Conservation (phyloP, 306 rosid species). For the Acacia crassicarpa region DNA sequence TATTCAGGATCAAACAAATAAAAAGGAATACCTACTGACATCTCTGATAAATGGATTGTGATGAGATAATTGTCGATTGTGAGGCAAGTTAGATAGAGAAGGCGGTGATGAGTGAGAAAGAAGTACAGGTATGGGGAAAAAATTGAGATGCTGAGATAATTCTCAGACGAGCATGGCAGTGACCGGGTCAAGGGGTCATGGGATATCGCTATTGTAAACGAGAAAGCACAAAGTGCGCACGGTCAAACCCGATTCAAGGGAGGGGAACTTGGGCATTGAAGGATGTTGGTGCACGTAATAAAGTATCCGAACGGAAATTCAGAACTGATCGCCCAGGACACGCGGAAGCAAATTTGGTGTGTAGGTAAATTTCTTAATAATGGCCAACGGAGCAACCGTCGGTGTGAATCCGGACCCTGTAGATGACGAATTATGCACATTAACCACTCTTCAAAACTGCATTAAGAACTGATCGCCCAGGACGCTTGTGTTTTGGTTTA, state of each 20-base stretch:
- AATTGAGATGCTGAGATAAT: not conserved
- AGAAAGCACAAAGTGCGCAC: not conserved
- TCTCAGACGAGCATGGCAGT: not conserved
- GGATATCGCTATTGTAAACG: not conserved
- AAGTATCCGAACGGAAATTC: not conserved
- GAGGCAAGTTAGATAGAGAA: conserved; percentile 9
- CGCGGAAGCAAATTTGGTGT: not conserved
- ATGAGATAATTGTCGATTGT: not conserved
- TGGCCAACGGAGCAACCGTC: not conserved
- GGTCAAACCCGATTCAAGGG: not conserved
- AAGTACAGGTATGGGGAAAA: not conserved
- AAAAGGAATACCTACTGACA: not conserved
- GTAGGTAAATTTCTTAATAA: not conserved
- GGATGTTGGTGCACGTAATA: not conserved
- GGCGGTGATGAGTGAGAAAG: not conserved
- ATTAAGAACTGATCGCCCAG: not conserved
- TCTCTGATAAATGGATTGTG: not conserved
- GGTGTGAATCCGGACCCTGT: not conserved
- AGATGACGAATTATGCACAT: not conserved
- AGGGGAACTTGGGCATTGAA: conserved; percentile 8
- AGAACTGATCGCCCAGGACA: not conserved
- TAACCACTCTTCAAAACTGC: not conserved
- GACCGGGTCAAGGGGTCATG: not conserved
- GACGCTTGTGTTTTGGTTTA: not conserved
- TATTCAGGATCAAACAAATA: not conserved